Conservation (phyloP, 345 rosid genomes). For the Theobroma cacao region DNA sequence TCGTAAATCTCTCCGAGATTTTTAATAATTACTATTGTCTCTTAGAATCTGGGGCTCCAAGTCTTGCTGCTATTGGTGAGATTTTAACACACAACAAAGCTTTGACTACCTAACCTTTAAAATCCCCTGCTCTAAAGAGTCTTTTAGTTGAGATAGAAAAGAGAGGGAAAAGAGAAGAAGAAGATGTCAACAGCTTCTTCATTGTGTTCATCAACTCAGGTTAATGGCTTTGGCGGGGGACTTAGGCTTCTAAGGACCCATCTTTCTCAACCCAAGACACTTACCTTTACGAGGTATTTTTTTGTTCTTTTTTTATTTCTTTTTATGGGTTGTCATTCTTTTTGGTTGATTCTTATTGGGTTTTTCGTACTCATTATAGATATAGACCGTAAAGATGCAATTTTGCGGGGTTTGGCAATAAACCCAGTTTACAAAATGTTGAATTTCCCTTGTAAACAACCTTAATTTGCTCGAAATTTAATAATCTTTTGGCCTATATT, state of each 20-base stretch:
- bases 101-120: constrained; percentile 26
- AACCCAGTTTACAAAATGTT: constrained; percentile 11
- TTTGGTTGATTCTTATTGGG: constrained; percentile 3
- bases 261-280: constrained; percentile 37
- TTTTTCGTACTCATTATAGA: not conserved
- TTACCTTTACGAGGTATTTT: constrained; percentile 43
- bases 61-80: not conserved
- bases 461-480: constrained; percentile 5
- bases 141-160: not conserved
- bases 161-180: constrained; percentile 3
- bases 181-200: constrained; percentile 62
- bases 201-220: constrained; percentile 53
- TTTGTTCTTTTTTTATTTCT: not conserved
- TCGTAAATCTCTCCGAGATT: constrained; percentile 4
- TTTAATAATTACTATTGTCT: not conserved
- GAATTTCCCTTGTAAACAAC: not conserved
- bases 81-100: constrained; percentile 10
- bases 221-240: constrained; percentile 53
- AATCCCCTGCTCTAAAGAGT: not conserved
- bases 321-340: not conserved
- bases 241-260: constrained; percentile 37
- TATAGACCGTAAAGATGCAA: not conserved
- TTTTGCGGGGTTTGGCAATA: not conserved
- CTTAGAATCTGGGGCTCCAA: constrained; percentile 15
- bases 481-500: not conserved